Conservation (phyloP, 371 early-diverging fungal genomes). For the Saksenaea vasiformis region DNA sequence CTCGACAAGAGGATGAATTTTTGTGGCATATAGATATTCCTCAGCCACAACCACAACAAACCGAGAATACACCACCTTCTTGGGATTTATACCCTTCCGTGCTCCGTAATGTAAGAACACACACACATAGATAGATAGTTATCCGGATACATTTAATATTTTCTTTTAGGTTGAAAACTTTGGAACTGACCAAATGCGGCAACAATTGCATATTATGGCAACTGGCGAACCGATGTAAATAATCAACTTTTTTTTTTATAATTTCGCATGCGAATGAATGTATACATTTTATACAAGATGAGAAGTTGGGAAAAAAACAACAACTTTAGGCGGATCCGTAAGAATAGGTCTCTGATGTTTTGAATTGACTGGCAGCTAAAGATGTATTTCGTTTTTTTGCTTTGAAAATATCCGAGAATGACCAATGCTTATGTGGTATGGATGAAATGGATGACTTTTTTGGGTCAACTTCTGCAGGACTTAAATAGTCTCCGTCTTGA, state of each 20-base stretch:
- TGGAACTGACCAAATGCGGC: constrained; percentile 50
- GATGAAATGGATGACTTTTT: not conserved
- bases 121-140: not conserved
- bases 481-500: constrained; percentile 39
- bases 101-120: constrained; percentile 38
- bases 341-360: constrained; percentile 42
- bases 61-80: constrained; percentile 16
- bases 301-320: not conserved
- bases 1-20: not conserved
- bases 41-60: constrained; percentile 8
- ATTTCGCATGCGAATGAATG: not conserved
- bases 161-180: constrained; percentile 41
- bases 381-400: constrained; percentile 11
- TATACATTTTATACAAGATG: not conserved
- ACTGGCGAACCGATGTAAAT: constrained; percentile 5
- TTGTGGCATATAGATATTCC: not conserved
- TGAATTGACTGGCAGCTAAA: constrained; percentile 24
- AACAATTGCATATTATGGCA: constrained; percentile 35
- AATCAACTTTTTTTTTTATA: not conserved
- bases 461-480: constrained; percentile 10
- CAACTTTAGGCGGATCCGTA: not conserved
- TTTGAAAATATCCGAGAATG: constrained; percentile 19
- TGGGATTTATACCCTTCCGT: constrained; percentile 50
- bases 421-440: constrained; percentile 17
- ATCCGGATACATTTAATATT: not conserved